Conservation (phyloP, 2,329 filamentous ascomycete species). For the Aspergillus hiratsukae region DNA sequence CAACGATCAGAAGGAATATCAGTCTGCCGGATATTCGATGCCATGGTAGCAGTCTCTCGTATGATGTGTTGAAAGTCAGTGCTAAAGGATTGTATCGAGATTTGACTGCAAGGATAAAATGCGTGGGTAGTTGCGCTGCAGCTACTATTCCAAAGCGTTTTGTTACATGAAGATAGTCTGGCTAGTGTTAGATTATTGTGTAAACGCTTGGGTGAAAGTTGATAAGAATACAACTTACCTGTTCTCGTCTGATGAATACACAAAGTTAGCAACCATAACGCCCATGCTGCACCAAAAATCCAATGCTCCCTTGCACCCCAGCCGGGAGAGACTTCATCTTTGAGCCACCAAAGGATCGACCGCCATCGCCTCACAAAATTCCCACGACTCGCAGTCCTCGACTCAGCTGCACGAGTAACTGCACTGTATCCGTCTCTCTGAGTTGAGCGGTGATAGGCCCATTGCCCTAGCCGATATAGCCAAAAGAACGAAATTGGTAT, state of each 20-base stretch:
- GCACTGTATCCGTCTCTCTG: neutral
- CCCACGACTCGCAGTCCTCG: too few species aligned
- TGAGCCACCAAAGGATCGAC: neutral
- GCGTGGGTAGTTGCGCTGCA: conserved; percentile 50
- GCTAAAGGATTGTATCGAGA: conserved; percentile 49
- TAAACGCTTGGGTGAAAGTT: neutral
- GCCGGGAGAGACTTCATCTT: neutral
- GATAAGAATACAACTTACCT: neutral
- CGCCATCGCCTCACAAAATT: neutral
- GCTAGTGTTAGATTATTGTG: neutral
- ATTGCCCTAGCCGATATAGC: neutral
- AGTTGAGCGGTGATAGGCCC: neutral
- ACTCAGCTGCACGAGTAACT: neutral
- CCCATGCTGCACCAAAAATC: neutral
- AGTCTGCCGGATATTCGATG: conserved; percentile 51
- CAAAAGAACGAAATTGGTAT: neutral
- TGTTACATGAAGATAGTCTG: conserved; percentile 53
- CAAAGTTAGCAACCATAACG: neutral
- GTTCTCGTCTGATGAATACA: neutral
- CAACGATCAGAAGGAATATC: conserved; percentile 41
- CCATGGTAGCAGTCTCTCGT: conserved; percentile 47
- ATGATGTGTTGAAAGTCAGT: conserved; percentile 45
- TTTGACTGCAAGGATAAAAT: conserved; percentile 45
- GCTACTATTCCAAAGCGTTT: conserved; percentile 53
- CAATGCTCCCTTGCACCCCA: neutral